A percentile compares a stretch with the other conserved stretches of the same genome.
These are phyloP conservation scores for Oryza glaberrima DNA, from an alignment of 176 grass and related monocot species.

Conservation along the genomic window DNA sequence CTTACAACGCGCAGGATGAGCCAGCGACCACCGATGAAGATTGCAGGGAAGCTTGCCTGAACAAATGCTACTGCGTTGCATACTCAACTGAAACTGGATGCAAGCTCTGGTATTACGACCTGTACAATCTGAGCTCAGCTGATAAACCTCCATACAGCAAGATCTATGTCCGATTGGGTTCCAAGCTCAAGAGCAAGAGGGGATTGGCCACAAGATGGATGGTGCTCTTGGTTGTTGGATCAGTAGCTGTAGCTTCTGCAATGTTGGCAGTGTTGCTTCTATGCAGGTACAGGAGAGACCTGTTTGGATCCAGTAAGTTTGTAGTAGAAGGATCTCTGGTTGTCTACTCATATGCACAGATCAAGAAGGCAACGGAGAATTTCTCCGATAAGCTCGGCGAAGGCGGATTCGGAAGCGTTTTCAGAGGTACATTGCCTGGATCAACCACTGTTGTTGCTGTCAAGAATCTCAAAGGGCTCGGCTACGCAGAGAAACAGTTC, in stretches of 20 bases:
- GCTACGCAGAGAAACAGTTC: conserved; percentile 59
- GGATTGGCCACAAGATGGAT: conserved; percentile 28
- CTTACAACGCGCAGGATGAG: conserved; percentile 38
- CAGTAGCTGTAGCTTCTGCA: background rate
- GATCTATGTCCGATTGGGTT: conserved; percentile 30
- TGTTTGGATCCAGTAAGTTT: background rate
- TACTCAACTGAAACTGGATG: conserved; percentile 36
- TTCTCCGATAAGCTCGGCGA: conserved; percentile 58
- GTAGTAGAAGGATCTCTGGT: conserved; percentile 33
- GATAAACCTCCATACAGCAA: conserved; percentile 17
- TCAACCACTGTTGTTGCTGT: conserved; percentile 44
- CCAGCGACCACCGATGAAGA: conserved; percentile 1
- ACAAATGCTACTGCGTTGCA: conserved; percentile 52
- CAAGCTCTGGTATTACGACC: conserved; percentile 40
- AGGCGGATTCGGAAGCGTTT: conserved; percentile 58
- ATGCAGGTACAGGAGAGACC: conserved; percentile 30
- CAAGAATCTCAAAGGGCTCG: conserved; percentile 47
- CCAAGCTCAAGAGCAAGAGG: conserved; percentile 18
- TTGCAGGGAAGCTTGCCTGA: conserved; percentile 40
- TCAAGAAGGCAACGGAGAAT: conserved; percentile 38
- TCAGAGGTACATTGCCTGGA: conserved; percentile 42
- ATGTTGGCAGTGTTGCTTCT: conserved; percentile 31
- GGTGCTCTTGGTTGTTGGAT: background rate
- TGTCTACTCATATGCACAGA: conserved; percentile 41
- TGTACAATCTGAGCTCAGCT: conserved; percentile 30